phyloP scores from a whole-genome alignment of 805 yeast species.

The Komagataella populi region DNA sequence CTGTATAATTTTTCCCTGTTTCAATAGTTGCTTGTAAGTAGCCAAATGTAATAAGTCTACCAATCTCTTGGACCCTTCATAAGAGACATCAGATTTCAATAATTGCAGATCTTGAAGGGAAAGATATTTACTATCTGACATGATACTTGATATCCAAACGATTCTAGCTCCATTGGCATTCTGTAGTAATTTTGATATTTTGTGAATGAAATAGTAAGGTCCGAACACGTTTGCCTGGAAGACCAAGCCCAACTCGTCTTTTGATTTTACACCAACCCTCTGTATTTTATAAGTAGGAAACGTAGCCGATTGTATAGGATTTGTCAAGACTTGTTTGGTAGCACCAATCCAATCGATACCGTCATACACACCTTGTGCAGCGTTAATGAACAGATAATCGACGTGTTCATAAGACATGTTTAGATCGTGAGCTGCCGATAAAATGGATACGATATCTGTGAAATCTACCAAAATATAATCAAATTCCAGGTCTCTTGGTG shows the following conservation, averaged over 20 bases:
- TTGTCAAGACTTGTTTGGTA: slow-evolving; percentile 42
- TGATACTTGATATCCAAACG: slow-evolving; percentile 77
- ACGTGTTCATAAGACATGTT: slow-evolving; percentile 47
- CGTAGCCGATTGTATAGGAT: slow-evolving; percentile 78
- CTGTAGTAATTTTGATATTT: slow-evolving; percentile 34
- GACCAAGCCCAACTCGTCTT: slow-evolving; percentile 73
- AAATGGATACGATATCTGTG: slow-evolving; percentile 74
- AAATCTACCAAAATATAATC: slow-evolving; percentile 89
- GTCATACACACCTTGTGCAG: slow-evolving; percentile 78
- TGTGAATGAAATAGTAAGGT: slow-evolving; percentile 75
- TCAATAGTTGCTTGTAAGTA: slow-evolving; percentile 36
- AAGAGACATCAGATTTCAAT: slow-evolving; percentile 47
- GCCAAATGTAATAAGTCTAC: slow-evolving; percentile 76
- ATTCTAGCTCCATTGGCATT: slow-evolving; percentile 37
- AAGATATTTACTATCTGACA: slow-evolving; percentile 64
- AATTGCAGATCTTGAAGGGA: slow-evolving; percentile 68
- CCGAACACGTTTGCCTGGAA: slow-evolving; percentile 97
- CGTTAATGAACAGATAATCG: slow-evolving; percentile 74
- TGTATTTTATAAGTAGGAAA: slow-evolving; percentile 80
- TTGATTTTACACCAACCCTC: slow-evolving; percentile 58
- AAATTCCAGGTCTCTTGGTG: slow-evolving; percentile 41
- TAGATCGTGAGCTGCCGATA: slow-evolving; percentile 63
- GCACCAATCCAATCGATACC: slow-evolving; percentile 87
- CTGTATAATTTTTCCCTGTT: slow-evolving; percentile 43
- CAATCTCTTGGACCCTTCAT: slow-evolving; percentile 84